Percentiles rank a stretch among this genome's conserved stretches.
Evolutionary conservation across 2,329 filamentous ascomycete genomes (phyloP).

Genomic region (Alternaria sp.): DNA sequence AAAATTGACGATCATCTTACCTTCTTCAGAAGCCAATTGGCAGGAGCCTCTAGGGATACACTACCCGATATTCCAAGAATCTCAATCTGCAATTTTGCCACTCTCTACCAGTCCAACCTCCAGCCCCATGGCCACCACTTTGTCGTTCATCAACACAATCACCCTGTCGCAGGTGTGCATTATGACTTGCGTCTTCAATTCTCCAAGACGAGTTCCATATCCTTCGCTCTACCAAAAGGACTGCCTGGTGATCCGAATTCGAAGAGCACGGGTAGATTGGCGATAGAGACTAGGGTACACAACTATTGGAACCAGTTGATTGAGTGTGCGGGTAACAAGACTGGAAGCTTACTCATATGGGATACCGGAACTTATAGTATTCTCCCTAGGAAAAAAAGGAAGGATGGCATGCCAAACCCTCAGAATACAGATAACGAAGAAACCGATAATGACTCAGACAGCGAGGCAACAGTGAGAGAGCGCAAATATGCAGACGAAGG

Average conservation of each 20-base stretch:
- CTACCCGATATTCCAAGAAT: slow-evolving; percentile 46
- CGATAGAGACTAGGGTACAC: slow-evolving; percentile 57
- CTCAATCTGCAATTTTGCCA: slow-evolving; percentile 53
- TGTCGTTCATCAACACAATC: slow-evolving; percentile 77
- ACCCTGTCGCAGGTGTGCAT: slow-evolving; percentile 72
- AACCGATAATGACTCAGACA: neutral
- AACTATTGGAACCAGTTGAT: slow-evolving; percentile 58
- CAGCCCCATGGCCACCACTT: slow-evolving; percentile 62
- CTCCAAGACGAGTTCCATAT: slow-evolving; percentile 71
- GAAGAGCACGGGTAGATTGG: slow-evolving; percentile 52
- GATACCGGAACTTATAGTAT: slow-evolving; percentile 57
- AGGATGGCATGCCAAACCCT: slow-evolving; percentile 20
- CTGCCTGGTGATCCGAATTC: slow-evolving; percentile 55
- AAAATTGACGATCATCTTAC: slow-evolving; percentile 59
- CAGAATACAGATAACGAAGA: neutral
- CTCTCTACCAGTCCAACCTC: slow-evolving; percentile 60
- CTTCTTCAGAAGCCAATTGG: slow-evolving; percentile 58
- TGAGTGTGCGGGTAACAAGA: slow-evolving; percentile 54
- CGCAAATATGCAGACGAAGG: neutral
- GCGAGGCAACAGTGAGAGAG: neutral
- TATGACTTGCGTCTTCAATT: slow-evolving; percentile 77
- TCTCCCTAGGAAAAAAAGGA: slow-evolving; percentile 32
- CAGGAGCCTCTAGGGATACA: slow-evolving; percentile 24
- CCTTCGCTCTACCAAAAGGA: slow-evolving; percentile 60
- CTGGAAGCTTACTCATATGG: slow-evolving; percentile 58